Base-by-base conservation (phyloP, 2,329 filamentous ascomycete species). In the Scopulariopsis brevicaulis region DNA sequence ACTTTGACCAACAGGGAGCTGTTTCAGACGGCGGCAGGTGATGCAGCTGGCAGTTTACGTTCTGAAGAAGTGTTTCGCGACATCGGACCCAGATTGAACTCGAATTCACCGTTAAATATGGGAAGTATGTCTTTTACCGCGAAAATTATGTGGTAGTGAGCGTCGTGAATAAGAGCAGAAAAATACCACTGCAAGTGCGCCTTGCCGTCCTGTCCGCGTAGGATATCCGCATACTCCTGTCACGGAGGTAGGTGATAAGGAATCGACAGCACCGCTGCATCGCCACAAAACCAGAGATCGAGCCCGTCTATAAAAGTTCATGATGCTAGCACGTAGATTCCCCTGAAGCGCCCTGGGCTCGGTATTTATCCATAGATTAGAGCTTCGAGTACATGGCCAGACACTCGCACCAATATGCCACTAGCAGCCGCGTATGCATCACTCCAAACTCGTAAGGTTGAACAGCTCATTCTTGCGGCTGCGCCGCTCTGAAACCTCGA, bases 401-500 rank as follows among this genome's bases (percentile, higher is more conserved):
- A 50, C 46, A 22, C 46, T 3, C 46, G 5, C 5, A 3, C 22
- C 20, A 22, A 50, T 22, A 24, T n/a, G 46, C 46, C 20, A 50
- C 46, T 11, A 50, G n/a, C 12, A 22, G 46, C 22, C 22, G 46
- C 20, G n/a, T 22, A 46, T 46, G 6, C 18, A 18, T 63, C 73
- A 89, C 74, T 93, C 87, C 71, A 90, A 67, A 62, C 84, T 82
- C 18, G 87, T 81, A 63, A 87, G 78, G 66, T 87, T 84, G 59
- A 84, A 76, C 66, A 93, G 65, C 64, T 81, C 79, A 65, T 77
- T 74, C 46, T 79, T 73, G 62, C 78, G 74, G 68, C 77, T 78
- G 60, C 83, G 81, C 66, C 85, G 80, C 58, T 92, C 83, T 65
- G 85, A 79, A 63, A 92, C 79, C 71, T 96, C 91, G 62, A 96